Conservation (phyloP, 2,329 filamentous ascomycete genomes). For the Talaromyces islandicus region DNA sequence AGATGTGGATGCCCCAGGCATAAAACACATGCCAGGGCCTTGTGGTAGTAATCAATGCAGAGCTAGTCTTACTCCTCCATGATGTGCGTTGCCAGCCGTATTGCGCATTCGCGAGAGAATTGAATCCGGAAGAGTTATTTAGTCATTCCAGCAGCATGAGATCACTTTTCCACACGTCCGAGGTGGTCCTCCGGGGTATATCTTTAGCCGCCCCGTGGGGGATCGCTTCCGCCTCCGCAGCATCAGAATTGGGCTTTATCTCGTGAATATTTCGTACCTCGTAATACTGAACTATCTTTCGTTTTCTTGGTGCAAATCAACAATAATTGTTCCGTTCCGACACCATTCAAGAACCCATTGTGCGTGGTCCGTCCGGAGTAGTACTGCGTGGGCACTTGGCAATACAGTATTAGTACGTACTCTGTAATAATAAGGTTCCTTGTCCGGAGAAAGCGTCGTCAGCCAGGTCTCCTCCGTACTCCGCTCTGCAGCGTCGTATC, state of each 20-base stretch:
- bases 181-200: not conserved
- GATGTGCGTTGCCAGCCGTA: not conserved
- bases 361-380: no score
- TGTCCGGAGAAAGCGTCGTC: no score
- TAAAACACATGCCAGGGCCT: not conserved
- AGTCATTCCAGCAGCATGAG: no score
- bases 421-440: no score
- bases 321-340: not conserved
- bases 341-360: not conserved
- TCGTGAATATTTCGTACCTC: no score
- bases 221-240: not conserved
- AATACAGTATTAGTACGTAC: no score
- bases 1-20: not conserved
- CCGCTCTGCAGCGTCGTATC: not conserved
- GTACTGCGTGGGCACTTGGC: no score
- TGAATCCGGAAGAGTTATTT: not conserved
- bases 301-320: no score
- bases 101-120: not conserved
- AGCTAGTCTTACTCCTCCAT: not conserved
- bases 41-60: no score
- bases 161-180: not conserved
- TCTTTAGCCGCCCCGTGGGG: not conserved
- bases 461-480: no score
- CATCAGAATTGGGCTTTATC: not conserved
- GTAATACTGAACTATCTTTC: no score